A percentile compares a stretch with the other conserved stretches of the same genome.
Evolutionary conservation across 495 filamentous ascomycete genomes (phyloP).

Genomic region (Aspergillus sclerotioniger): DNA sequence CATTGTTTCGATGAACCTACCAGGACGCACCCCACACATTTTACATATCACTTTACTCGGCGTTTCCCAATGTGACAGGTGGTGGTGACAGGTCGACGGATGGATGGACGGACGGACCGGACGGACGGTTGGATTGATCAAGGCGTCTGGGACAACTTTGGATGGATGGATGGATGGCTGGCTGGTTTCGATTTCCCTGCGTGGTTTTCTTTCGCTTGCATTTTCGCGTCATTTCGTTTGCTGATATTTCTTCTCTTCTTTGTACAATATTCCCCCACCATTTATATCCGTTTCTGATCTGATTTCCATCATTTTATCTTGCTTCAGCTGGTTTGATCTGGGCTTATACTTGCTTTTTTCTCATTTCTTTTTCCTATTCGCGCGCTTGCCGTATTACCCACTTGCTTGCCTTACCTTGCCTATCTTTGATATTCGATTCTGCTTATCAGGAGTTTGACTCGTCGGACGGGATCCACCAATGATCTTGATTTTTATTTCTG

Average conservation of each 20-base stretch:
- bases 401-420: too few species aligned
- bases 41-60: not conserved
- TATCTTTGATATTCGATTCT: not conserved
- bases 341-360: not conserved
- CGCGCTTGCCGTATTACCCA: not conserved
- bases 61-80: not conserved
- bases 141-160: not conserved
- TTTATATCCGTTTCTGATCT: not conserved
- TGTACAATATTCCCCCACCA: conserved; percentile 10
- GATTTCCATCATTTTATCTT: not conserved
- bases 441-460: not conserved
- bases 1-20: not conserved
- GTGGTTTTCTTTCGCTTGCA: conserved; percentile 7
- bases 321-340: conserved; percentile 2
- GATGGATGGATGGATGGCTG: not conserved
- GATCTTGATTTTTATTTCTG: not conserved
- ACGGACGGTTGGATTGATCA: not conserved
- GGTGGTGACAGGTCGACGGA: not conserved
- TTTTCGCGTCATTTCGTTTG: conserved; percentile 8
- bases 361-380: not conserved
- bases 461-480: not conserved
- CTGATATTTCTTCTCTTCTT: not conserved
- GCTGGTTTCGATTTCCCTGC: not conserved
- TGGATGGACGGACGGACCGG: not conserved
- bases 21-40: not conserved